A percentile compares a stretch with the other conserved stretches of the same genome.
These are phyloP conservation scores for Clathrospora elynae DNA, from an alignment of 2,329 filamentous ascomycete genomes.

Conservation along the genomic window DNA sequence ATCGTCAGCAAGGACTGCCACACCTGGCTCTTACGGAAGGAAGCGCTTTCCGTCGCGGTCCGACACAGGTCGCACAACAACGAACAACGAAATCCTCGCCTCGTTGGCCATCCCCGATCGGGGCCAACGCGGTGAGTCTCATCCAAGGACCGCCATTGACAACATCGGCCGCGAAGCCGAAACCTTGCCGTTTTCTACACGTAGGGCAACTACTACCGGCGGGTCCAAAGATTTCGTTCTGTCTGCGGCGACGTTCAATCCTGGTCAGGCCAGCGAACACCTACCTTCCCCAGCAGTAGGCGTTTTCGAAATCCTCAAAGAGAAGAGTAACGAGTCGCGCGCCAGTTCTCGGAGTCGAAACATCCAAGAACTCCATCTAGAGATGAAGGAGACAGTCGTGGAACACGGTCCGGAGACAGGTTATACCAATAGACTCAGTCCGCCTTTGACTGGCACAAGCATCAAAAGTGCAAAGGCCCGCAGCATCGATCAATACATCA, in stretches of 20 bases:
- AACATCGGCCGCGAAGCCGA: slow-evolving; percentile 51
- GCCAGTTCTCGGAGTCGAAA: slow-evolving; percentile 80
- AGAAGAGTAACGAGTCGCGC: slow-evolving; percentile 65
- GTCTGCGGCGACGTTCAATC: slow-evolving; percentile 44
- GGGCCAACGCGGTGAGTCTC: slow-evolving; percentile 37
- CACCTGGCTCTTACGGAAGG: slow-evolving; percentile 69
- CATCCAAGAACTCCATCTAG: slow-evolving; percentile 67
- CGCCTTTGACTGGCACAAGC: slow-evolving; percentile 54
- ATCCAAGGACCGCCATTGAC: slow-evolving; percentile 44
- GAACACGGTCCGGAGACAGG: slow-evolving; percentile 38
- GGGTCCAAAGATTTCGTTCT: slow-evolving; percentile 62
- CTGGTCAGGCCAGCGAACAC: slow-evolving; percentile 35
- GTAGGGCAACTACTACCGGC: slow-evolving; percentile 52
- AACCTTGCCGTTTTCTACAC: slow-evolving; percentile 45
- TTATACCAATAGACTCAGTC: slow-evolving; percentile 60
- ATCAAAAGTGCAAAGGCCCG: slow-evolving; percentile 63
- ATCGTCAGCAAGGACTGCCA: slow-evolving; percentile 57
- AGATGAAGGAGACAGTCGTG: slow-evolving; percentile 53
- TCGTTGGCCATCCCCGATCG: slow-evolving; percentile 45
- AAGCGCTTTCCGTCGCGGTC: slow-evolving; percentile 63
- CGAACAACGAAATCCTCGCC: slow-evolving; percentile 42
- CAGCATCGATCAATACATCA: slow-evolving; percentile 82
- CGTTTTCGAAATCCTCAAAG: slow-evolving; percentile 66
- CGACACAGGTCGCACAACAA: slow-evolving; percentile 38
- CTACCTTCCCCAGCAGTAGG: slow-evolving; percentile 71